Evolutionary conservation across 108 stramenopile species (phyloP).

Genomic region (Pseudonitzschia multiseries): DNA sequence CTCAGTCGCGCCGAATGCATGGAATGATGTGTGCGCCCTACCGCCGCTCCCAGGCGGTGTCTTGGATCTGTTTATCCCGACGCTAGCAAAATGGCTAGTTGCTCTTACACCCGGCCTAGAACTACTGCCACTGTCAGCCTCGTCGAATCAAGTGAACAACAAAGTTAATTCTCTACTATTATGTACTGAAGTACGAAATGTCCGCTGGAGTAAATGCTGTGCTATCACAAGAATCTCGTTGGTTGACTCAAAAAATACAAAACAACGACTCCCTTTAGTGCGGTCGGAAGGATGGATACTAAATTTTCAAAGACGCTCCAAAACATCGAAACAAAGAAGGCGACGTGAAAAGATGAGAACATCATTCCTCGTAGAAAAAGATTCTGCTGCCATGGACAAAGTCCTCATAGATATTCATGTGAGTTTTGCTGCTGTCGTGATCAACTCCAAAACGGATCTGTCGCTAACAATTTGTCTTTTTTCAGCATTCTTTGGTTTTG

Average conservation of each 20-base stretch:
- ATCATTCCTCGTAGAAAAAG: conserved; percentile 26
- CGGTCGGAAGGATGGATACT: conserved; percentile 24
- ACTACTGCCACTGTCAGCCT: conserved; percentile 10
- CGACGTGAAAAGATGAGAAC: background rate
- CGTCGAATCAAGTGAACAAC: background rate
- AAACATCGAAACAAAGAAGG: conserved; percentile 1
- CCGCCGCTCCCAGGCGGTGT: conserved; percentile 24
- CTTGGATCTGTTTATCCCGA: conserved; percentile 21
- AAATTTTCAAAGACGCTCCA: conserved; percentile 16
- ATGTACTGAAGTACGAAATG: conserved; percentile 28
- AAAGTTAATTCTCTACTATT: conserved; percentile 20
- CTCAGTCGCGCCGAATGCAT: conserved; percentile 20
- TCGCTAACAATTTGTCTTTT: background rate
- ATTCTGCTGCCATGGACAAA: conserved; percentile 37
- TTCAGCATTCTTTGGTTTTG: conserved; percentile 28
- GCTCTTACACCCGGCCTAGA: conserved; percentile 33
- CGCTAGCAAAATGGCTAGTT: conserved; percentile 27
- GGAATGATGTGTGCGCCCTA: conserved; percentile 27
- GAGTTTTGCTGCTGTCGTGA: conserved; percentile 9
- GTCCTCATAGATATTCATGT: conserved; percentile 23
- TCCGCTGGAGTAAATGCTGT: conserved; percentile 24
- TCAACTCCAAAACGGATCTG: background rate
- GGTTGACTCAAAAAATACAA: background rate
- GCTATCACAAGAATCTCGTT: conserved; percentile 21
- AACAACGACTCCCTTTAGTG: conserved; percentile 4